Evolutionary conservation across 352 stramenopile genomes (phyloP).

Genomic region (Pythium pectinolyticum): DNA sequence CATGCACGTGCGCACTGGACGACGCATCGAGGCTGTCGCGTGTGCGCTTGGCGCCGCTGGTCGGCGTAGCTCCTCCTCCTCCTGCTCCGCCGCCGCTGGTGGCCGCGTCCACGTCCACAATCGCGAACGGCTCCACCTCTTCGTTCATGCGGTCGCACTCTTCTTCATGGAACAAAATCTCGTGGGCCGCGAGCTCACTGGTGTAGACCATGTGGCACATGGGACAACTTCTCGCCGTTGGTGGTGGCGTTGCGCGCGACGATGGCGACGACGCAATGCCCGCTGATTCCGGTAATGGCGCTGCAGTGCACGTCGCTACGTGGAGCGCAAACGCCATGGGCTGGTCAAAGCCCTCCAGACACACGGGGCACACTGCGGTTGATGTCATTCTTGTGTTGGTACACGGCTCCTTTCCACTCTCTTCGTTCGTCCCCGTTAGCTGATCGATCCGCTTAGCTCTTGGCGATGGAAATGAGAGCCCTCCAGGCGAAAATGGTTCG

Average conservation of each 20-base stretch:
- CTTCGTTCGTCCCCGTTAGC: background rate
- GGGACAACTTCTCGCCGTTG: conserved; percentile 40
- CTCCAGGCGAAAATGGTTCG: too few species aligned
- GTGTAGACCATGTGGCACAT: conserved; percentile 71
- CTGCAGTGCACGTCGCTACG: conserved; percentile 45
- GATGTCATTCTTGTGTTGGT: conserved; percentile 20
- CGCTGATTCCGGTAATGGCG: conserved; percentile 6
- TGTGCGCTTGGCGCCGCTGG: conserved; percentile 34
- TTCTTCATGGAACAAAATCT: conserved; percentile 76
- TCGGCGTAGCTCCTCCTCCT: background rate
- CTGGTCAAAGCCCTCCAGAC: conserved; percentile 37
- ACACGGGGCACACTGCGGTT: conserved; percentile 49
- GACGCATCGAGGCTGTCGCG: conserved; percentile 22
- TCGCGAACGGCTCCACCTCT: conserved; percentile 10
- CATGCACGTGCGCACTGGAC: background rate
- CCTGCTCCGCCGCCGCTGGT: background rate
- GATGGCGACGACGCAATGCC: conserved; percentile 11
- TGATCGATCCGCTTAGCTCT: too few species aligned
- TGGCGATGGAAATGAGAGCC: too few species aligned
- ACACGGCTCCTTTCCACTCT: background rate
- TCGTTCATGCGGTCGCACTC: conserved; percentile 74
- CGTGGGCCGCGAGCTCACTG: conserved; percentile 39
- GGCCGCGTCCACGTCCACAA: conserved; percentile 11
- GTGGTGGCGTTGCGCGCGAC: conserved; percentile 5
- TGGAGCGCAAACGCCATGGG: conserved; percentile 52